Conservation (phyloP, 805 yeast genomes). For the Sugiyamaella qingdaonensis region DNA sequence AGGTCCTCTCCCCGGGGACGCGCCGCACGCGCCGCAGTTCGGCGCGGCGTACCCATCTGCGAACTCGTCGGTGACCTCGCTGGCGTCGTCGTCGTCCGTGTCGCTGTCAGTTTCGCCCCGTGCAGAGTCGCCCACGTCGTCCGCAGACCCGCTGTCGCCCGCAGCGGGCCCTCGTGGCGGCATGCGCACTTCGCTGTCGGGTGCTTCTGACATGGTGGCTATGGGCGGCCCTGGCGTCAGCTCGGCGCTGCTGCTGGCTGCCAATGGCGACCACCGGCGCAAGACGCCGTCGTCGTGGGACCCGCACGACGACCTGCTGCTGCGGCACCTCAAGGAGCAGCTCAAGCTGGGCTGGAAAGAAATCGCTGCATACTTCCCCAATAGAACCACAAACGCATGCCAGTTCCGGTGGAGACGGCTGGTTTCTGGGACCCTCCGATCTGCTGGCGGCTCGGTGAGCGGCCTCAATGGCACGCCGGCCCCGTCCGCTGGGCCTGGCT, state of each 20-base stretch:
- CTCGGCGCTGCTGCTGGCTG: neutral
- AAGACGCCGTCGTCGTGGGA: conserved; percentile 65
- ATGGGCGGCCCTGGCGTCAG: neutral
- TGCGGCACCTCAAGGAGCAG: conserved; percentile 74
- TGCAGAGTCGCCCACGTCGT: neutral
- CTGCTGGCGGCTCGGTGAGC: conserved; percentile 1
- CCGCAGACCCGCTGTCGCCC: neutral
- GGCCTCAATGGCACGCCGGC: conserved; percentile 1
- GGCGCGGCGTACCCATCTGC: neutral
- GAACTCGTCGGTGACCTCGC: neutral
- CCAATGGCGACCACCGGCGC: conserved; percentile 15
- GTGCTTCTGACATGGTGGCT: neutral
- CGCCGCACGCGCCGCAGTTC: neutral
- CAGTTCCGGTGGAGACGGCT: conserved; percentile 85
- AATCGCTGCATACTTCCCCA: conserved; percentile 70
- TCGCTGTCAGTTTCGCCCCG: neutral
- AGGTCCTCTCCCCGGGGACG: too few relatives aligned
- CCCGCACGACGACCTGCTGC: conserved; percentile 65
- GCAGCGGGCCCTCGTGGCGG: neutral
- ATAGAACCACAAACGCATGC: conserved; percentile 84
- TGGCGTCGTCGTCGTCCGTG: neutral
- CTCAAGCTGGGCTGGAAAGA: conserved; percentile 89
- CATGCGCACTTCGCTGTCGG: neutral
- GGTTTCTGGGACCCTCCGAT: conserved; percentile 40
- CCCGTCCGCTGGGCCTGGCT: neutral